Evolutionary conservation across 805 yeast genomes (phyloP).

Genomic region (Myxozyma melibiosi): DNA sequence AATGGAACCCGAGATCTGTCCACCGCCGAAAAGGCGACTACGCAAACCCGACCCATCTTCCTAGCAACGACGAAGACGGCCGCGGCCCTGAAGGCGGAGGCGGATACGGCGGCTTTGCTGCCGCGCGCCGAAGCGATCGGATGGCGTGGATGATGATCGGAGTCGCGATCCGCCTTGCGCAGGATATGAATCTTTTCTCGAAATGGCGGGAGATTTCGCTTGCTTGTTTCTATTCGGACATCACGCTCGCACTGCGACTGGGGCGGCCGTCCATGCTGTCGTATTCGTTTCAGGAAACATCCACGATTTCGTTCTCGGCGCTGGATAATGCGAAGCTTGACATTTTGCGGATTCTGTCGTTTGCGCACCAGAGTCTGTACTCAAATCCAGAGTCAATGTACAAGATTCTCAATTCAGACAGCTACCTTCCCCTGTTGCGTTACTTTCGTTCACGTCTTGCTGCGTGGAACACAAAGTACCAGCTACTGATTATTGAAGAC

Average conservation of each 20-base stretch:
- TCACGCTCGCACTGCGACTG: slow-evolving; percentile 77
- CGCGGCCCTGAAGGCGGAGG: slow-evolving; percentile 45
- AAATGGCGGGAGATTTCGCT: slow-evolving; percentile 71
- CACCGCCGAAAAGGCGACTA: slow-evolving; percentile 71
- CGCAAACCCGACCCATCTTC: slow-evolving; percentile 58
- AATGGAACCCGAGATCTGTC: slow-evolving; percentile 95
- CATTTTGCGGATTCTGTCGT: slow-evolving; percentile 70
- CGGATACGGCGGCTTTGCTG: slow-evolving; percentile 72
- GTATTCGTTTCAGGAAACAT: slow-evolving; percentile 62
- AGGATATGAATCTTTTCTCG: slow-evolving; percentile 80
- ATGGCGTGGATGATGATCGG: slow-evolving; percentile 96
- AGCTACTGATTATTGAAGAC: slow-evolving; percentile 50
- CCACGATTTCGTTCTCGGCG: slow-evolving; percentile 55
- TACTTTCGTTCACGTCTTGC: slow-evolving; percentile 76
- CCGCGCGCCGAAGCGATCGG: slow-evolving; percentile 81
- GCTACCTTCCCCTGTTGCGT: slow-evolving; percentile 66
- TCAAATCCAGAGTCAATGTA: slow-evolving; percentile 48
- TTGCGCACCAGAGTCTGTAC: slow-evolving; percentile 83
- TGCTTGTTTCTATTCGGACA: slow-evolving; percentile 84
- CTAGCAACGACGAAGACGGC: slow-evolving; percentile 31
- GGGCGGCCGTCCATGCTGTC: slow-evolving; percentile 78
- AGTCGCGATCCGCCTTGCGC: slow-evolving; percentile 80
- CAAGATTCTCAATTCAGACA: slow-evolving; percentile 40
- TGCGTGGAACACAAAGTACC: slow-evolving; percentile 73
- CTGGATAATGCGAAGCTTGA: slow-evolving; percentile 79